Base-by-base conservation (phyloP, 106 monocot species). In the Cymbidium sinense region DNA sequence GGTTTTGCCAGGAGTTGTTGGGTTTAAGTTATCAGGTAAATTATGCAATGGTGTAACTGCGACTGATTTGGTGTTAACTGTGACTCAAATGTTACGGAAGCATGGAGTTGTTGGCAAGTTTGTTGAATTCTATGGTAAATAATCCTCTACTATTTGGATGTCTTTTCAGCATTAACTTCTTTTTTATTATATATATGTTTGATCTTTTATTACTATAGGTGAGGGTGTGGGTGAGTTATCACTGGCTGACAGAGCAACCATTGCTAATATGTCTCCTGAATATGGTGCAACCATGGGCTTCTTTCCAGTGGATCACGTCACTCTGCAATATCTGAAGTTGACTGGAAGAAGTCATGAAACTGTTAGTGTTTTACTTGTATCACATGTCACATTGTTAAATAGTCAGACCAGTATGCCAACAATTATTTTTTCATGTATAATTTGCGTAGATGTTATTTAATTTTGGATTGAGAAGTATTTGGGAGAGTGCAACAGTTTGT, bases 271-370 rank as follows among this genome's bases (percentile, higher is more conserved):
- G 96, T 96, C 96, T 71, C 96, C 96, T 61, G 93, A 96, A 79
- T 96, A 96, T 87, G 96, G 96, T 69, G 96, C 96, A 73, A 96
- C 96, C 11, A 96, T 96, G 96, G 96, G 96, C 17, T 96, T 96
- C 87, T 96, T 96, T 78, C 96, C 96, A 82, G 96, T 96, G 11
- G 96, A 96, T 82, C 87, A 91, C 51, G 86, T 93, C 31, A 96
- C 96, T 12, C 23, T 96, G 11, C 84, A 93, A 33, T 96, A 96
- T 79, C 82, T 96, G 65, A 93, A 87, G 52, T 64, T 96, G 78
- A 96, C 96, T 43, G 96, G 96, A 67, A 86, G 96, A 70, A 93
- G 96, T 85, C 93, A 93, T 83, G 96, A 93, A 86, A 93, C 96
- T 79, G 93, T 96, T 64, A 77, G 93, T 81, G 54, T 43, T 35